Base-by-base conservation (phyloP, 331 rosid genomes). In the Stylosanthes scabra region DNA sequence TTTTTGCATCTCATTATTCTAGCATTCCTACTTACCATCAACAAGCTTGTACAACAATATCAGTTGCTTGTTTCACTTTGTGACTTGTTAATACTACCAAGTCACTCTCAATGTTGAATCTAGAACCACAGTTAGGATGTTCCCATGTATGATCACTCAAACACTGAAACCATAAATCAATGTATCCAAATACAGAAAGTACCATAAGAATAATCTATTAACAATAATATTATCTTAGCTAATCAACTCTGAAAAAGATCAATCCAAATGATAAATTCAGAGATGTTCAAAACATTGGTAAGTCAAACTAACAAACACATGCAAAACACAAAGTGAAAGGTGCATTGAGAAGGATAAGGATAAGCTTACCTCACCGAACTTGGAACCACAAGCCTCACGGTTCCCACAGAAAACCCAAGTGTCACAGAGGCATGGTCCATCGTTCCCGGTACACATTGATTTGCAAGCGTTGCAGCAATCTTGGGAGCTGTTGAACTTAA, bases 351-450 rank as follows among this genome's bases (percentile, higher is more conserved):
- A 70, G 14, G 8, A 52, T n/a, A 56, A 57, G 28, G 2, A 20
- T 20, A 20, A 20, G 25, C 25, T 39, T 40, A 89, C 99, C 91
- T 94, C 97, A 7, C 99, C 97, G 5, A 91, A 94, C 64, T 86
- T 88, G 8, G 89, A 71, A 49, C 99, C 97, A 45, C 99, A 94
- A 75, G 87, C 62, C 71, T 86, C 56, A 59, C 79, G 85, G 60
- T 88, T 80, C 56, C 99, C 99, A 76, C 99, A 94, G 60, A 76
- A 94, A 1, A 94, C 97, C 97, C 97, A 94, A 7, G 93, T 62
- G 81, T 94, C 93, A 74, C 99, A 94, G 40, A 94, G 79, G 64
- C 97, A 94, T 11, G 99, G 97, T 12, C 99, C 97, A 82, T 87
- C 96, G 12, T 81, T 88, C 46, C 93, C 96, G 50, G 83, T 86